Evolutionary conservation across 1,284 basidiomycete genomes (phyloP).

Genomic region (Fomes fomentarius): DNA sequence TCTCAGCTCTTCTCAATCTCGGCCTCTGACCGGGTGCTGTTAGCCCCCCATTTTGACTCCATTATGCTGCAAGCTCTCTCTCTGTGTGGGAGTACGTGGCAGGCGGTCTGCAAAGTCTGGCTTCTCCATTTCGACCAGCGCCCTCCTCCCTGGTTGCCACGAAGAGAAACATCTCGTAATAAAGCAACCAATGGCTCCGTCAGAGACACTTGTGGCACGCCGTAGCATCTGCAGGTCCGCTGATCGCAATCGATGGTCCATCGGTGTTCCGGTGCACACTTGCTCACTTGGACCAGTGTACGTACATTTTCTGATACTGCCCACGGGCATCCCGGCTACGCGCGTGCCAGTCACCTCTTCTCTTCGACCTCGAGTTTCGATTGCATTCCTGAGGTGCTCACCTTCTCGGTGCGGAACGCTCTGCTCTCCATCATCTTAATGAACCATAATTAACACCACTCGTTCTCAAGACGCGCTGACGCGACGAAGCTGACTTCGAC

Average conservation of each 20-base stretch:
- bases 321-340: slow-evolving; percentile 7
- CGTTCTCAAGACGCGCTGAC: slow-evolving; percentile 1
- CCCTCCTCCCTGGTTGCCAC: slow-evolving; percentile 13
- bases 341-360: neutral
- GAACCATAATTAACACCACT: slow-evolving; percentile 5
- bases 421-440: slow-evolving; percentile 1
- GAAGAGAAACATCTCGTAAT: slow-evolving; percentile 3
- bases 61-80: too few relatives aligned
- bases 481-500: slow-evolving; percentile 6
- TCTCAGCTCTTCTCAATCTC: slow-evolving; percentile 7
- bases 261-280: neutral
- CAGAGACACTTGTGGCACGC: slow-evolving; percentile 7
- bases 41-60: neutral
- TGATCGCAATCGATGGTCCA: slow-evolving; percentile 6
- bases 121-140: slow-evolving; percentile 5
- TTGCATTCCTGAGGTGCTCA: neutral
- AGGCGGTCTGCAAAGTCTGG: neutral
- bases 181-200: slow-evolving; percentile 1
- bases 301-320: neutral
- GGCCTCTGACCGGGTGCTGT: slow-evolving; percentile 11
- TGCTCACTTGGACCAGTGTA: neutral
- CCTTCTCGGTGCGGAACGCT: slow-evolving; percentile 4
- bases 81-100: neutral
- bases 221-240: slow-evolving; percentile 4
- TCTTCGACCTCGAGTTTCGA: neutral